Percentiles rank a stretch among this genome's conserved stretches.
Conservation (phyloP, 208 protist genomes). For the Trypanosoma avium region DNA sequence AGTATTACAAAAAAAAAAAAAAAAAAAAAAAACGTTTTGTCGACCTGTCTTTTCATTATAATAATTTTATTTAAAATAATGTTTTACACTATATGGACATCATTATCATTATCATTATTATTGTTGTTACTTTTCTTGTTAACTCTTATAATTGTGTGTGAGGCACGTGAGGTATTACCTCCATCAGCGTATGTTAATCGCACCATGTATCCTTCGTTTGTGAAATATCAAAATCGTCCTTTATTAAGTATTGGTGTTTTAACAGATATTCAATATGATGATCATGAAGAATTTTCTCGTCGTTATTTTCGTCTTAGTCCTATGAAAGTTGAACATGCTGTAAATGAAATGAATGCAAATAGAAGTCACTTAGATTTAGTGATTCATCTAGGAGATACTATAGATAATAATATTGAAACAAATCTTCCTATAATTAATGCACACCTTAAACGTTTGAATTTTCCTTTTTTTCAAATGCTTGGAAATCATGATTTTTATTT, state of each 20-base stretch:
- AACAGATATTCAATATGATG: conserved; percentile 26
- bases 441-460: not conserved
- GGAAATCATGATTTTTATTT: conserved; percentile 27
- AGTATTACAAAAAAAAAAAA: no score
- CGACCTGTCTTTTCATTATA: no score
- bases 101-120: no score
- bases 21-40: no score
- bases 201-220: conserved; percentile 11
- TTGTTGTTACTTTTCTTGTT: conserved; percentile 14
- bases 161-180: conserved; percentile 4
- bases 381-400: conserved; percentile 23
- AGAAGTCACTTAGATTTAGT: conserved; percentile 25
- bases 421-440: conserved; percentile 5
- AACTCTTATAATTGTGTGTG: conserved; percentile 1
- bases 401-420: conserved; percentile 1
- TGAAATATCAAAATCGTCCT: conserved; percentile 6
- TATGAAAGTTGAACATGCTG: conserved; percentile 16
- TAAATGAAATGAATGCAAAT: conserved; percentile 29
- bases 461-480: conserved; percentile 23
- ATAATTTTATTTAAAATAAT: no score
- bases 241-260: conserved; percentile 23
- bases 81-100: no score
- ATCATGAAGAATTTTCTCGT: conserved; percentile 3
- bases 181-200: conserved; percentile 17
- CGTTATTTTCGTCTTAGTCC: conserved; percentile 22